A percentile compares a stretch with the other conserved stretches of the same genome.
phyloP scores from a whole-genome alignment of 345 rosid genomes.

The Fremontodendron californicum region DNA sequence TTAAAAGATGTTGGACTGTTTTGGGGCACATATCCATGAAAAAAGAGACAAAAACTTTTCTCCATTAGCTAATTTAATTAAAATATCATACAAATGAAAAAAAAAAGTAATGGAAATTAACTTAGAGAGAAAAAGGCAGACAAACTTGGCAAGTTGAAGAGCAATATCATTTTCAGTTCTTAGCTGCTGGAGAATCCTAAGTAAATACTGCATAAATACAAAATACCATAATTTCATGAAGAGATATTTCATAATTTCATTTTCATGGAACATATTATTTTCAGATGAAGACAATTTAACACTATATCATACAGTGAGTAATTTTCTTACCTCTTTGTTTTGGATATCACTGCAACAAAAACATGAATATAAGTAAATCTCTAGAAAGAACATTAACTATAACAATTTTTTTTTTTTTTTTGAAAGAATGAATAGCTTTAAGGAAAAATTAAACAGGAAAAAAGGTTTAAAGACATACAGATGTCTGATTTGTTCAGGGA shows the following conservation, averaged over 20 bases:
- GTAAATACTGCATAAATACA: constrained; percentile 36
- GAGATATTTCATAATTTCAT: too few relatives aligned
- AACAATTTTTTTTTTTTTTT: too few relatives aligned
- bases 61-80: not conserved
- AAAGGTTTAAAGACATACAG: constrained; percentile 22
- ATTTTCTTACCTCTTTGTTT: constrained; percentile 50
- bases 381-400: not conserved
- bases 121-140: constrained; percentile 15
- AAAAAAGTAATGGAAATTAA: not conserved
- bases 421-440: not conserved
- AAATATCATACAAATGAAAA: not conserved
- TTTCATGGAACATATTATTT: not conserved
- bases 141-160: constrained; percentile 45
- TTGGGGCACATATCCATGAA: constrained; percentile 1
- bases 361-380: not conserved
- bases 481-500: constrained; percentile 36
- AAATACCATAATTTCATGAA: not conserved
- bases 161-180: constrained; percentile 55
- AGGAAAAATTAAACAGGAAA: not conserved
- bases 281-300: not conserved
- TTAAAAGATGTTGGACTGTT: constrained; percentile 47
- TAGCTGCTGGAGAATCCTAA: constrained; percentile 49
- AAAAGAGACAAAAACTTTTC: not conserved
- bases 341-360: constrained; percentile 39
- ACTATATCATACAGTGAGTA: not conserved